phyloP scores from a whole-genome alignment of 139 green algal species.

The Limnomonas spitsbergensis region DNA sequence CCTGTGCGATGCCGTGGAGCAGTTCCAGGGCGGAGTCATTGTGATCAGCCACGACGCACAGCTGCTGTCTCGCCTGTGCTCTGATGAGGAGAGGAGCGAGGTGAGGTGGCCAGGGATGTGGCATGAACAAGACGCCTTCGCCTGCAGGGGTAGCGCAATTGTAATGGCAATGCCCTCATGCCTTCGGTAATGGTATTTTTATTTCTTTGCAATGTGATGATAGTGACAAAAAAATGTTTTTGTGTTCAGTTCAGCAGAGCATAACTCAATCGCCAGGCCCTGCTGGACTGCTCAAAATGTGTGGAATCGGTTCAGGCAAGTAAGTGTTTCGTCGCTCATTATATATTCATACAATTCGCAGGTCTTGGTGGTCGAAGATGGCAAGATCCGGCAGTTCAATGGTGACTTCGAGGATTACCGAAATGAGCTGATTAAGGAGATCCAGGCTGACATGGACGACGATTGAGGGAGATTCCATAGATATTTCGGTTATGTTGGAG shows the following conservation, averaged over 20 bases:
- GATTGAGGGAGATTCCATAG: conserved; percentile 58
- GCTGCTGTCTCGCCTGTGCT: conserved; percentile 86
- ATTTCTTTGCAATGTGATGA: too few relatives aligned
- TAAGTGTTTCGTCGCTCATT: too few relatives aligned
- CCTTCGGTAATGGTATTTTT: too few relatives aligned
- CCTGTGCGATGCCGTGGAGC: conserved; percentile 85
- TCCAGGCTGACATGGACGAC: conserved; percentile 89
- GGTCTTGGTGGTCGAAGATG: conserved; percentile 98
- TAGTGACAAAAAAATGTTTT: too few relatives aligned
- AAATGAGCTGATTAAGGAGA: conserved; percentile 90
- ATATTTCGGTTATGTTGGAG: too few relatives aligned
- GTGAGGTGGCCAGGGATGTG: conserved; percentile 38
- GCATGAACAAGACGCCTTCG: background rate
- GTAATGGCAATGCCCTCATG: too few relatives aligned
- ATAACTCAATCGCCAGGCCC: too few relatives aligned
- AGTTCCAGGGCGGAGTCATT: conserved; percentile 82
- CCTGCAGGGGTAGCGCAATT: too few relatives aligned
- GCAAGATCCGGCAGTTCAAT: conserved; percentile 77
- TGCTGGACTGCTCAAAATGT: too few relatives aligned
- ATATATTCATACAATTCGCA: too few relatives aligned
- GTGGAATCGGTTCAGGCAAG: too few relatives aligned
- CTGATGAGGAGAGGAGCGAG: conserved; percentile 85
- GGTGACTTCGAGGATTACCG: conserved; percentile 95
- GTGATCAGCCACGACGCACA: conserved; percentile 96
- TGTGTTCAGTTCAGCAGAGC: too few relatives aligned